Conservation (phyloP, 1,284 basidiomycete species). For the Trichosporon ovoides region DNA sequence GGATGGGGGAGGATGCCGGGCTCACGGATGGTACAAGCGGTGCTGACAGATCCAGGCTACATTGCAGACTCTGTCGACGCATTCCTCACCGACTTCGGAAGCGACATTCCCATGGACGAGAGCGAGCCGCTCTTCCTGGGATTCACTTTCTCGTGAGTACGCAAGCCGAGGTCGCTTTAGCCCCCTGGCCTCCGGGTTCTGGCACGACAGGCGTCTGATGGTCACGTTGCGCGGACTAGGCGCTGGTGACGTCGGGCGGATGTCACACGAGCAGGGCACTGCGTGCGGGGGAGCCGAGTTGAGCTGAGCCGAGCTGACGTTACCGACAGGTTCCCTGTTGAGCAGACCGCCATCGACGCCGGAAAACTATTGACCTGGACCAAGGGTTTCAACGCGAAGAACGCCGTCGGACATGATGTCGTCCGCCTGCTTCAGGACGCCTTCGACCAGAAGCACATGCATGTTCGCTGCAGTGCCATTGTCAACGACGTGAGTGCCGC, state of each 20-base stretch:
- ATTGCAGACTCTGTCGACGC: slow-evolving; percentile 92
- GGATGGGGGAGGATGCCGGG: background rate
- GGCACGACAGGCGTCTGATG: background rate
- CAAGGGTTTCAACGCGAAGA: slow-evolving; percentile 88
- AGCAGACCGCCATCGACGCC: slow-evolving; percentile 84
- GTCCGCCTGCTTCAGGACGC: slow-evolving; percentile 88
- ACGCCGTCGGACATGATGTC: slow-evolving; percentile 87
- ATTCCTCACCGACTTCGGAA: slow-evolving; percentile 71
- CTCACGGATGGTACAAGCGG: too few relatives aligned
- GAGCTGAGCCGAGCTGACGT: background rate
- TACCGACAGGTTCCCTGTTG: slow-evolving; percentile 73
- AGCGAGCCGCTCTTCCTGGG: slow-evolving; percentile 69
- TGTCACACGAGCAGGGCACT: background rate
- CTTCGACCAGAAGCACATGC: slow-evolving; percentile 87
- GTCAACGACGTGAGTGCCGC: slow-evolving; percentile 84
- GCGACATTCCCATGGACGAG: slow-evolving; percentile 35
- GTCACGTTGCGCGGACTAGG: background rate
- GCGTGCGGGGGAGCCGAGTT: too few relatives aligned
- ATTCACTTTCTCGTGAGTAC: slow-evolving; percentile 68
- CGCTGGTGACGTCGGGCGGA: background rate
- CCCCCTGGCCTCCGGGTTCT: background rate
- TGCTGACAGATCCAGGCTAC: slow-evolving; percentile 62
- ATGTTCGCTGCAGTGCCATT: slow-evolving; percentile 86
- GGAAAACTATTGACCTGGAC: slow-evolving; percentile 94
- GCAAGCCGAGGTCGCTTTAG: background rate